phyloP scores from a whole-genome alignment of 2,329 filamentous ascomycete species.

The Xylaria sp. region DNA sequence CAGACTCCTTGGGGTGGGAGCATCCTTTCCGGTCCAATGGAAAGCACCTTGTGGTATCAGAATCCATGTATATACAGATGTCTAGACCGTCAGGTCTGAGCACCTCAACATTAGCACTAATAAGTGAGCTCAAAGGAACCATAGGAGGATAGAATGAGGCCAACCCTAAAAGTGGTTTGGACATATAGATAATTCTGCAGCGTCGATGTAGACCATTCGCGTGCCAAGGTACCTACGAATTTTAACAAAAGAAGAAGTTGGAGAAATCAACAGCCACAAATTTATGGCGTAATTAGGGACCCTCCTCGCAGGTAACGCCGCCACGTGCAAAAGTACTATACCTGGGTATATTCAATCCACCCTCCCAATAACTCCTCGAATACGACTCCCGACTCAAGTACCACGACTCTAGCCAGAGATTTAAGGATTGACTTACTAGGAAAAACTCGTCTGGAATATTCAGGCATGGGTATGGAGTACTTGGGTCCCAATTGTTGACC shows the following conservation, averaged over 20 bases:
- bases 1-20: constrained; percentile 25
- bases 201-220: background rate
- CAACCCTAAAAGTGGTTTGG: background rate
- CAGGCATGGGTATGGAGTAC: background rate
- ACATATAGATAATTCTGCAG: background rate
- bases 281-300: constrained; percentile 30
- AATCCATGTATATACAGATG: constrained; percentile 1
- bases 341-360: constrained; percentile 9
- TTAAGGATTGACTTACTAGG: background rate
- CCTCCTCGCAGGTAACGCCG: constrained; percentile 37
- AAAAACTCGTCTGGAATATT: background rate
- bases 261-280: constrained; percentile 25
- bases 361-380: background rate
- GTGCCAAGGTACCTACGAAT: constrained; percentile 6
- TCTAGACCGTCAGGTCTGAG: background rate
- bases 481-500: background rate
- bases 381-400: background rate
- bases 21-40: constrained; percentile 8
- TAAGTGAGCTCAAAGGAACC: background rate
- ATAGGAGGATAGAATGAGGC: background rate
- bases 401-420: background rate
- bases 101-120: background rate
- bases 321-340: constrained; percentile 36
- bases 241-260: constrained; percentile 3
- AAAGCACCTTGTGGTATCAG: background rate